Conservation (phyloP, 805 yeast species). For the Candida nemodendra region DNA sequence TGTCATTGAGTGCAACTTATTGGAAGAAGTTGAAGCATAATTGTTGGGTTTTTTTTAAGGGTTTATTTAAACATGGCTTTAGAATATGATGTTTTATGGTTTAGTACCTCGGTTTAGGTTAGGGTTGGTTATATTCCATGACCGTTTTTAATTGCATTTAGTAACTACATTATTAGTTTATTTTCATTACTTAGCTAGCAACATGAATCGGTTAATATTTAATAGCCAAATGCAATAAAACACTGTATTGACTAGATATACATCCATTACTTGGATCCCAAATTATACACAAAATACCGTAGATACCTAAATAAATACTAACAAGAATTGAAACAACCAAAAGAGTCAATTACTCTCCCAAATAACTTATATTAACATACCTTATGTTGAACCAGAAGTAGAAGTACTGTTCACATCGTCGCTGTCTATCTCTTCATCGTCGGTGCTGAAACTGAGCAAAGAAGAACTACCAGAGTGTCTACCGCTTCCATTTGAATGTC, state of each 20-base stretch:
- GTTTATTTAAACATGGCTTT: too few relatives aligned
- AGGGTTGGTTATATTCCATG: background rate
- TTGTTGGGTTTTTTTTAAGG: too few relatives aligned
- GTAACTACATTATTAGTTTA: too few relatives aligned
- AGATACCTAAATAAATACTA: background rate
- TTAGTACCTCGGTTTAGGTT: background rate
- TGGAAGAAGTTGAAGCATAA: constrained; percentile 25
- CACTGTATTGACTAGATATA: too few relatives aligned
- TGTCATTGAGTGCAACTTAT: constrained; percentile 31
- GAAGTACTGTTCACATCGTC: constrained; percentile 4
- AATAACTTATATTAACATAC: background rate
- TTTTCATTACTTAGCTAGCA: too few relatives aligned
- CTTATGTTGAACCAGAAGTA: too few relatives aligned
- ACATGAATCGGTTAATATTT: too few relatives aligned
- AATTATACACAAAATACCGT: background rate
- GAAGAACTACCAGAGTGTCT: constrained; percentile 5
- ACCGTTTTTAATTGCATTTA: background rate
- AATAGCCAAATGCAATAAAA: too few relatives aligned
- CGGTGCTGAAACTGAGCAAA: constrained; percentile 5
- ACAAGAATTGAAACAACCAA: background rate
- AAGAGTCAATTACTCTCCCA: background rate
- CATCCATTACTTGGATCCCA: too few relatives aligned
- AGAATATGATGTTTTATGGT: background rate
- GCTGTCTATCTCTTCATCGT: constrained; percentile 6
- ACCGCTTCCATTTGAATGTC: constrained; percentile 5